Evolutionary conservation across 768 basidiomycete species (phyloP).

Genomic region (Russula sp.): DNA sequence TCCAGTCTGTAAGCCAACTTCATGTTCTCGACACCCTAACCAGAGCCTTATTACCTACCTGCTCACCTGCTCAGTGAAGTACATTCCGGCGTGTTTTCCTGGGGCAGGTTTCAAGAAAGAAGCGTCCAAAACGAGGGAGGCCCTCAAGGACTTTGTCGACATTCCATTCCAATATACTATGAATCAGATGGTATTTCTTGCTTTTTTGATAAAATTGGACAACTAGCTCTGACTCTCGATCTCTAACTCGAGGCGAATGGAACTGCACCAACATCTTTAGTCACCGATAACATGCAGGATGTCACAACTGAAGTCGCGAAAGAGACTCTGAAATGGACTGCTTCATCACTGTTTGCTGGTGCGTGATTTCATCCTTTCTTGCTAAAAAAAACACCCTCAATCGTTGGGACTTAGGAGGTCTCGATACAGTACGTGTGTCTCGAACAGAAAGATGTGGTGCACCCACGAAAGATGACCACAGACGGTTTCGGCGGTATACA

Average conservation of each 20-base stretch:
- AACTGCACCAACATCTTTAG: constrained; percentile 2
- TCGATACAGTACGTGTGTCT: constrained; percentile 17
- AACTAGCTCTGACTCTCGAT: neutral
- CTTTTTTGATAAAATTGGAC: neutral
- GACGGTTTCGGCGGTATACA: constrained; percentile 13
- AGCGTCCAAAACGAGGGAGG: neutral
- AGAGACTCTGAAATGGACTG: constrained; percentile 8
- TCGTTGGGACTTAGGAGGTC: constrained; percentile 2
- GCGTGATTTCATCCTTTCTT: neutral
- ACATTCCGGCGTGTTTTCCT: constrained; percentile 5
- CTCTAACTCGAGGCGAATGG: neutral
- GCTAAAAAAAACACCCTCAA: neutral
- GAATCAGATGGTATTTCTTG: constrained; percentile 1
- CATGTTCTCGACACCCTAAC: neutral
- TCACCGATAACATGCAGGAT: constrained; percentile 6
- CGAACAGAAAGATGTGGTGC: neutral
- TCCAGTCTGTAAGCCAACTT: neutral
- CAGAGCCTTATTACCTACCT: neutral
- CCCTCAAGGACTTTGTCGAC: neutral
- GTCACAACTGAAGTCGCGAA: neutral
- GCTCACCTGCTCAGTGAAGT: neutral
- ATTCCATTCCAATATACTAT: constrained; percentile 10
- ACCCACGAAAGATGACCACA: neutral
- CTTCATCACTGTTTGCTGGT: constrained; percentile 14
- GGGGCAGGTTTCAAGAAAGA: constrained; percentile 1